A percentile compares a stretch with the other conserved stretches of the same genome.
These are phyloP conservation scores for Penicillium lagena DNA, from an alignment of 495 filamentous ascomycete species.

Conservation along the genomic window DNA sequence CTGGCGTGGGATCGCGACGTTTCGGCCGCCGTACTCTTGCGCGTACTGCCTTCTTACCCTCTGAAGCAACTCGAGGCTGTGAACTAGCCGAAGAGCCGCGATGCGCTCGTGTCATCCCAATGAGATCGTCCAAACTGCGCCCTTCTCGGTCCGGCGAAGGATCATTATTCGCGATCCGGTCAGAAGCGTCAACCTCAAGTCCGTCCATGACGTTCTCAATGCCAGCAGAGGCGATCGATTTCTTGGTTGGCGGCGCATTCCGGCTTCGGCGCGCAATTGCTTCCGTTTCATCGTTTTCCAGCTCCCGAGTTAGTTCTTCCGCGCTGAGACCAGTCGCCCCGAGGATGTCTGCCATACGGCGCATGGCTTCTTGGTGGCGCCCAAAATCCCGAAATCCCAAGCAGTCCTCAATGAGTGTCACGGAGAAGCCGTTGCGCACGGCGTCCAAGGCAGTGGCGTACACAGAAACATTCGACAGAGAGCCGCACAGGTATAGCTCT, in stretches of 20 bases:
- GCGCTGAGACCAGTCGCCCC: conserved; percentile 61
- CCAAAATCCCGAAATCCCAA: conserved; percentile 70
- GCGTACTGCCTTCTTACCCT: conserved; percentile 19
- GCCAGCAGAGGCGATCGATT: conserved; percentile 16
- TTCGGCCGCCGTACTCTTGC: conserved; percentile 25
- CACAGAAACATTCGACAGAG: conserved; percentile 82
- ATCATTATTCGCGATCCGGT: conserved; percentile 4
- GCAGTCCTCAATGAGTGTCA: conserved; percentile 85
- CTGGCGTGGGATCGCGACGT: conserved; percentile 21
- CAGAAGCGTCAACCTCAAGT: conserved; percentile 19
- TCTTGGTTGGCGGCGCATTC: conserved; percentile 9
- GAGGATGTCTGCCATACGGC: conserved; percentile 67
- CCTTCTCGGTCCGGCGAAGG: conserved; percentile 15
- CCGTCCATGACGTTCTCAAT: conserved; percentile 35
- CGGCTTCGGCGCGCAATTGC: conserved; percentile 27
- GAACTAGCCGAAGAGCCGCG: neutral
- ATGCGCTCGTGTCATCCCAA: conserved; percentile 12
- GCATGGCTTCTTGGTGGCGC: conserved; percentile 70
- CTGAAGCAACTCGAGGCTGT: neutral
- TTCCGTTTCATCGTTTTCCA: conserved; percentile 41
- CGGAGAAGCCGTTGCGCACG: conserved; percentile 74
- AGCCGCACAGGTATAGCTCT: conserved; percentile 86
- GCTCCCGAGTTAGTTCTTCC: conserved; percentile 48
- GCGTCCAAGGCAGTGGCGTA: conserved; percentile 92
- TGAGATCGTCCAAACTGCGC: conserved; percentile 2